Percentiles rank a stretch among this genome's conserved stretches.
phyloP scores from a whole-genome alignment of 225 moss, liverwort and hornwort genomes.

The Marchantia polymorpha region DNA sequence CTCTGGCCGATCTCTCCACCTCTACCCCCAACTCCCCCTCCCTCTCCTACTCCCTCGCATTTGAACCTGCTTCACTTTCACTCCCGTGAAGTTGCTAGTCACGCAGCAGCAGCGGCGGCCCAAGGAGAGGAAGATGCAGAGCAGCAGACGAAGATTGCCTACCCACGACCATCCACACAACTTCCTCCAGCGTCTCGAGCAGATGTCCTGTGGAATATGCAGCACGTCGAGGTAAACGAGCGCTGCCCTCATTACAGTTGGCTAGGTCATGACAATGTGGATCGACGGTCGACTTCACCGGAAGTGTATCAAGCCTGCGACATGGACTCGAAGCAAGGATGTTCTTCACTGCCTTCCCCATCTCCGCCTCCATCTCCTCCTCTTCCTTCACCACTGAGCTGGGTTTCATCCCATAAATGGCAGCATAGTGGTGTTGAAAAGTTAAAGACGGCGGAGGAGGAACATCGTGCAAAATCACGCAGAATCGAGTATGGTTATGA shows the following conservation, averaged over 20 bases:
- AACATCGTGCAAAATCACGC: no score
- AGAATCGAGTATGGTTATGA: slow-evolving; percentile 11
- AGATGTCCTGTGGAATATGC: neutral
- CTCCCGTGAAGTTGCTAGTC: no score
- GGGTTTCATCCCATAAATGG: neutral
- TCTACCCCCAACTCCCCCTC: neutral
- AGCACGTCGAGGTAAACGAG: neutral
- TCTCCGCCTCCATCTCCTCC: slow-evolving; percentile 1
- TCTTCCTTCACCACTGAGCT: neutral
- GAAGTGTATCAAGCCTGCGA: no score
- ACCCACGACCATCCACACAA: neutral
- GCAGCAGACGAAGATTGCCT: slow-evolving; percentile 50
- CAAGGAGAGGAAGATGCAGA: slow-evolving; percentile 32
- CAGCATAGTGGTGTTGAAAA: no score
- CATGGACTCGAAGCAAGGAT: no score
- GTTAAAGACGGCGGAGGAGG: neutral
- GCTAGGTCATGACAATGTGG: neutral
- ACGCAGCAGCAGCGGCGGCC: neutral
- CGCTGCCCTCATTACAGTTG: neutral
- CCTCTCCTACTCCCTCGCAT: neutral
- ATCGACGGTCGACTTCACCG: no score
- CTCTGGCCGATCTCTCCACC: neutral
- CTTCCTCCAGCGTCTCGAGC: neutral
- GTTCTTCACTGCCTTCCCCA: no score
- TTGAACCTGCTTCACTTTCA: neutral